Conservation (phyloP, 805 yeast species). For the Debaryomyces castellii region DNA sequence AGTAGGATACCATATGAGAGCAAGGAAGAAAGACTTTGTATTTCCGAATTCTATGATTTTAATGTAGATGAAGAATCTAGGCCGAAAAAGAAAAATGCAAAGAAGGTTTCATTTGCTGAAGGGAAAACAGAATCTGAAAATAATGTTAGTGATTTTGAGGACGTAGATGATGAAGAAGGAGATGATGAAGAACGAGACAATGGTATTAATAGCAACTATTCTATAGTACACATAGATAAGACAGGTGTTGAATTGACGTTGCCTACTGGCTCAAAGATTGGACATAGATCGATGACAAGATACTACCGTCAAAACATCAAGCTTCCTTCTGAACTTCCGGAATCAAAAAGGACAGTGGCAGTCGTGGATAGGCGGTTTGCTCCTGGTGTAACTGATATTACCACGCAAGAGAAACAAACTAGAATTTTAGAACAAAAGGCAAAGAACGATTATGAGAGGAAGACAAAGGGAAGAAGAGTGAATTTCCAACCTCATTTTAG, state of each 20-base stretch:
- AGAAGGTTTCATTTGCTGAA: slow-evolving; percentile 26
- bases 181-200: slow-evolving; percentile 13
- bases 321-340: slow-evolving; percentile 33
- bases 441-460: slow-evolving; percentile 23
- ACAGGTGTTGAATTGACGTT: slow-evolving; percentile 67
- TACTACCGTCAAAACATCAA: slow-evolving; percentile 63
- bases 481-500: slow-evolving; percentile 39
- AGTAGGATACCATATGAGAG: slow-evolving; percentile 47
- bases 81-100: slow-evolving; percentile 13
- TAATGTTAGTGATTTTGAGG: slow-evolving; percentile 5
- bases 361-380: slow-evolving; percentile 64
- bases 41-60: slow-evolving; percentile 41
- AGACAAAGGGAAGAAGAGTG: slow-evolving; percentile 21
- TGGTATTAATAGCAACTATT: slow-evolving; percentile 21
- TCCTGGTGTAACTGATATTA: slow-evolving; percentile 30
- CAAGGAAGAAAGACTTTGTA: slow-evolving; percentile 31
- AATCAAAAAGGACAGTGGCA: slow-evolving; percentile 72
- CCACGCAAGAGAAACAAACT: slow-evolving; percentile 34
- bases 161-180: slow-evolving; percentile 12
- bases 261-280: slow-evolving; percentile 76
- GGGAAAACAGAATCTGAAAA: neutral
- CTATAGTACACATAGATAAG: slow-evolving; percentile 45
- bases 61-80: slow-evolving; percentile 15
- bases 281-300: slow-evolving; percentile 76
- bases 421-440: slow-evolving; percentile 20